Evolutionary conservation across 2,329 filamentous ascomycete genomes (phyloP), one percentile per base, ranked within the genome.

Genomic region (Lachnellula cervina): DNA sequence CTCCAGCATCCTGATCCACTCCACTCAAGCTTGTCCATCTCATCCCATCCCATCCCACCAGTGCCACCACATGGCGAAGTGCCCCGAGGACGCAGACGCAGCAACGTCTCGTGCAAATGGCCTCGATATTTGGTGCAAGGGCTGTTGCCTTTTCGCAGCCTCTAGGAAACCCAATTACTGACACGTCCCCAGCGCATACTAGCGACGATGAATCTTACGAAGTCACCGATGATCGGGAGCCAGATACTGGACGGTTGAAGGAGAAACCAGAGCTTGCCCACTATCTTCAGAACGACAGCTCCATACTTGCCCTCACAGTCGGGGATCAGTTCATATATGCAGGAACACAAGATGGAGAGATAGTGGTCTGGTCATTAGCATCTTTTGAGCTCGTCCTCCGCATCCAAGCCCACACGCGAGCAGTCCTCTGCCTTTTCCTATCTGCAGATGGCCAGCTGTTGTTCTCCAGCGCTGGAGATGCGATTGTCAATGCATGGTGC

Each of bases 401-500:
- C 28, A 84, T 97, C 19, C 88, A 94, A 69, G 94, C 90, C 5
- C 94, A 99, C 74, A 88, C 90, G 69, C 89, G 94, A 54, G 96
- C 90, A 68, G 89, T 99, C 21, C 83, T 99, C 48, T 90, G 87
- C 55, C 80, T 99, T 3, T 88, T 85, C 68, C 78, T 99, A 25
- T 92, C 89, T 8, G 80, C 84, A 51, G 86, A 95, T 70, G 78
- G 83, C 59, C 70, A 67, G 16, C 78, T 96, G 32, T 81, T 99
- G 9, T 93, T 99, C 72, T 97, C 93, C 11, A 95, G 89, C 65
- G 93, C 91, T 9, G 92, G 91, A 63, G 94, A 99, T 68, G 89
- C 93, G 1, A 88, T 97, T 56, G 87, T 97, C 68, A 97, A 96
- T 70, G 90, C 96, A 43, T 99, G 94, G 94, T 87, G 85, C 65